Base-by-base conservation (phyloP, 306 rosid species). In the Lathyrus oleraceus region DNA sequence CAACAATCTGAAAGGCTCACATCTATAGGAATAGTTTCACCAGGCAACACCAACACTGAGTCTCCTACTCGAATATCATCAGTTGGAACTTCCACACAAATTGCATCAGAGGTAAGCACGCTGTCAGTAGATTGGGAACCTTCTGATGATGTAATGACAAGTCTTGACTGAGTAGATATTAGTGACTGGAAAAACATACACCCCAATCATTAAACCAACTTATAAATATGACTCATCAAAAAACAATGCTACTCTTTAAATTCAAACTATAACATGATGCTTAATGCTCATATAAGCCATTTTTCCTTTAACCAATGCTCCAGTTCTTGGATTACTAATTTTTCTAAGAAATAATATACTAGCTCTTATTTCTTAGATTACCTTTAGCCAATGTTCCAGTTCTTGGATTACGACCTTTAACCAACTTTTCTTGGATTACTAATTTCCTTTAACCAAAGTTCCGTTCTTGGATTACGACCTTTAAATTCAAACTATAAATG, bases 31-130 rank as follows among this genome's bases (percentile, higher is more conserved):
- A 94, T 81, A 76, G 96, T 91, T 80, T 94, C 99, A 65, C 99
- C 99, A 19, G 99, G 97, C 54, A 94, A 80, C 82, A 94, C 95
- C 87, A 94, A 82, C 63, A 94, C 89, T 0, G 96, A 90, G 69
- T 94, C 97, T 70, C 99, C 97, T 53, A 89, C 87, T 78, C 97
- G 90, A 80, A 94, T 83, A 77, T 91, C 96, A 81, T 94, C 99
- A 65, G 96, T 94, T 39, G 96, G 89, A 74, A 88, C 97, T 81
- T 88, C 88, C 52, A 91, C 75, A 76, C 88, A 88, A 30, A 94
- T 79, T 75, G 97, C 80, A 61, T 94, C 94, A 52, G 91, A 77
- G 79, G 82, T 71, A 66, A 93, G 91, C 68, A 94, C 97, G 51
- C 52, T 84, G 77, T 81, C 85, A 36, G 82, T 40, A 61, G 91